These are phyloP conservation scores for Thalia dealbata DNA, from an alignment of 176 grass and related monocot species.

Conservation along the genomic window DNA sequence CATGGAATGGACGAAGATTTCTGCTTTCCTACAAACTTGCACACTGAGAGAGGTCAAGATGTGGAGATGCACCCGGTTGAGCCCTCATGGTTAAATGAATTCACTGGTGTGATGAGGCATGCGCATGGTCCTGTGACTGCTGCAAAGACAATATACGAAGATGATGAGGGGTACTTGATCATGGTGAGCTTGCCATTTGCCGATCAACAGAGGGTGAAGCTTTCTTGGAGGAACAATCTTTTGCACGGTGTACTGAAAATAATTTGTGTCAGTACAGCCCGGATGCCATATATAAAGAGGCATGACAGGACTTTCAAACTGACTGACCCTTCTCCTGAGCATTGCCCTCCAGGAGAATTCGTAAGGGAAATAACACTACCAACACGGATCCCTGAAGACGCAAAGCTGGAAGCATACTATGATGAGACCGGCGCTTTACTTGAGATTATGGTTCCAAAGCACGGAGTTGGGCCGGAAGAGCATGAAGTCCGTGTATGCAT, in stretches of 20 bases:
- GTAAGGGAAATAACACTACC: conserved; percentile 74
- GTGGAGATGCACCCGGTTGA: conserved; percentile 48
- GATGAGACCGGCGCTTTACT: conserved; percentile 65
- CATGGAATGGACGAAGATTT: conserved; percentile 66
- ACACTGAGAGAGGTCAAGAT: conserved; percentile 36
- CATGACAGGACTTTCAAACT: conserved; percentile 65
- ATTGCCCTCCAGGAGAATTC: conserved; percentile 89
- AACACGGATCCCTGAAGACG: conserved; percentile 83
- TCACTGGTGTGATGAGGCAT: conserved; percentile 76
- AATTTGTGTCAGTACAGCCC: conserved; percentile 64
- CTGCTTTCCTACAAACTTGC: conserved; percentile 55
- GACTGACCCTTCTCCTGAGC: conserved; percentile 50
- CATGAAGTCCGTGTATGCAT: conserved; percentile 89
- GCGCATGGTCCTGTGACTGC: conserved; percentile 64
- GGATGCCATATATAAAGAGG: conserved; percentile 47
- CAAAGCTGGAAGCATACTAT: conserved; percentile 86
- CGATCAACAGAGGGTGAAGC: conserved; percentile 86
- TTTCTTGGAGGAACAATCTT: conserved; percentile 83
- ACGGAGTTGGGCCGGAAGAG: conserved; percentile 63
- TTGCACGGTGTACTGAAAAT: conserved; percentile 89
- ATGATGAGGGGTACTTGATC: conserved; percentile 70
- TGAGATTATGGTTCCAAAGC: conserved; percentile 93
- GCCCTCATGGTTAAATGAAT: conserved; percentile 61
- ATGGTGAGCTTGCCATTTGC: conserved; percentile 81
- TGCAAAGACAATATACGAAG: conserved; percentile 87